Conservation (phyloP, 1,284 basidiomycete species). For the Chiua sp. region DNA sequence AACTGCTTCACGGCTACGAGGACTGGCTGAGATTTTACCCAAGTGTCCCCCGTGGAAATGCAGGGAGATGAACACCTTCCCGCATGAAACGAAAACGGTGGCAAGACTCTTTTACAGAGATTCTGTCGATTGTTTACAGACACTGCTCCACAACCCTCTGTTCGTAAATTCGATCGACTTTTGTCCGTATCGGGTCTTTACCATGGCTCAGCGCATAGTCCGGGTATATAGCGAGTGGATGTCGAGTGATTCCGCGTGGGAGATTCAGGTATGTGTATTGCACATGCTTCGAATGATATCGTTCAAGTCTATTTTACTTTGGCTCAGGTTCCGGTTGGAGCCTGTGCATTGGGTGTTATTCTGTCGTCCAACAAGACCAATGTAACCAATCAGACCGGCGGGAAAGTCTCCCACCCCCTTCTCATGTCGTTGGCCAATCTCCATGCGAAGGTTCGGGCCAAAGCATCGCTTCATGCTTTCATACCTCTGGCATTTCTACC, state of each 20-base stretch:
- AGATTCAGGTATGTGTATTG: slow-evolving; percentile 6
- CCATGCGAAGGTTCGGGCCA: slow-evolving; percentile 31
- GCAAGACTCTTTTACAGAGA: neutral
- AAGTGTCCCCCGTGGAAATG: slow-evolving; percentile 1
- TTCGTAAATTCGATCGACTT: neutral
- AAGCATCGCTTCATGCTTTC: slow-evolving; percentile 34
- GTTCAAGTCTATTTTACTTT: too few species aligned
- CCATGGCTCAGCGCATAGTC: neutral
- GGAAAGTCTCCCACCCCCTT: too few species aligned
- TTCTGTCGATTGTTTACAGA: neutral
- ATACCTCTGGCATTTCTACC: slow-evolving; percentile 37
- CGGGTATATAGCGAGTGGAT: slow-evolving; percentile 8
- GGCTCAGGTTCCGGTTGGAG: too few species aligned
- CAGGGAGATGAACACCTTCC: neutral
- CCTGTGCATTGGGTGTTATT: slow-evolving; percentile 21
- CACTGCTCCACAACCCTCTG: neutral
- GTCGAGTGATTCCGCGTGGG: slow-evolving; percentile 4
- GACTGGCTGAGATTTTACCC: neutral
- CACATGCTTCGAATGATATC: too few species aligned
- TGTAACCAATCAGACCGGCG: slow-evolving; percentile 20
- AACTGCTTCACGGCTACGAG: neutral
- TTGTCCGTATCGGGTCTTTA: neutral
- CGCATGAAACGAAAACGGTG: neutral
- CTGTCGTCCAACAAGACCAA: slow-evolving; percentile 35
- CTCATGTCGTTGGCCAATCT: slow-evolving; percentile 40